These are phyloP conservation scores for Cladophialophora bantiana DNA, from an alignment of 2,329 filamentous ascomycete genomes.

Conservation along the genomic window DNA sequence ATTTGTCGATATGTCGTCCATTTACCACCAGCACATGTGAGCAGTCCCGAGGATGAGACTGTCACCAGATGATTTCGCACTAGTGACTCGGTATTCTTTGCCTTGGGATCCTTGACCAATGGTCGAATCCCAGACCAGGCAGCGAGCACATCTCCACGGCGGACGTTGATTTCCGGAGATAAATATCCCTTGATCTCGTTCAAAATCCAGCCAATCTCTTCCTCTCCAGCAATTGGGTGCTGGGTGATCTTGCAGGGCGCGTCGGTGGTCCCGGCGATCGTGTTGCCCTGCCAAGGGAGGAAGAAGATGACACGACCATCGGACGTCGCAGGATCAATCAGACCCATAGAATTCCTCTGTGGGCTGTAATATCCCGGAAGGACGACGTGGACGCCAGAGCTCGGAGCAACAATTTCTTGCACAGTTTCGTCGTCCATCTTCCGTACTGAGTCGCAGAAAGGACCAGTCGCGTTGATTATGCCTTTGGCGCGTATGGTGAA, in stretches of 20 bases:
- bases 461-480: slow-evolving; percentile 86
- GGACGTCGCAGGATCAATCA: slow-evolving; percentile 85
- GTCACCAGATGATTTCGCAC: slow-evolving; percentile 87
- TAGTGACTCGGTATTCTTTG: slow-evolving; percentile 83
- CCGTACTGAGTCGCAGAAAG: slow-evolving; percentile 83
- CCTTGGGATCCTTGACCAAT: slow-evolving; percentile 84
- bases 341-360: slow-evolving; percentile 73
- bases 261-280: slow-evolving; percentile 87
- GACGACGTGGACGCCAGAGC: slow-evolving; percentile 84
- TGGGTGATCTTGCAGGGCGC: slow-evolving; percentile 74
- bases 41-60: slow-evolving; percentile 76
- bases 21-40: slow-evolving; percentile 88
- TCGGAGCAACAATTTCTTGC: slow-evolving; percentile 82
- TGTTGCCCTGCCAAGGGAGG: slow-evolving; percentile 91
- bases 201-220: slow-evolving; percentile 88
- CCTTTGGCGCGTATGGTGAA: slow-evolving; percentile 74
- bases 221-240: slow-evolving; percentile 79
- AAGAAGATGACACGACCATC: slow-evolving; percentile 93
- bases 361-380: slow-evolving; percentile 87
- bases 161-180: slow-evolving; percentile 82
- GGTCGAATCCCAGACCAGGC: slow-evolving; percentile 90
- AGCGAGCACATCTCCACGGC: slow-evolving; percentile 84
- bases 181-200: slow-evolving; percentile 83
- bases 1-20: slow-evolving; percentile 95
- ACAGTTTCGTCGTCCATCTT: slow-evolving; percentile 79